Evolutionary conservation across 305 asterid species (phyloP), one percentile per base, ranked within the genome.

Genomic region (Rubia tinctorum): DNA sequence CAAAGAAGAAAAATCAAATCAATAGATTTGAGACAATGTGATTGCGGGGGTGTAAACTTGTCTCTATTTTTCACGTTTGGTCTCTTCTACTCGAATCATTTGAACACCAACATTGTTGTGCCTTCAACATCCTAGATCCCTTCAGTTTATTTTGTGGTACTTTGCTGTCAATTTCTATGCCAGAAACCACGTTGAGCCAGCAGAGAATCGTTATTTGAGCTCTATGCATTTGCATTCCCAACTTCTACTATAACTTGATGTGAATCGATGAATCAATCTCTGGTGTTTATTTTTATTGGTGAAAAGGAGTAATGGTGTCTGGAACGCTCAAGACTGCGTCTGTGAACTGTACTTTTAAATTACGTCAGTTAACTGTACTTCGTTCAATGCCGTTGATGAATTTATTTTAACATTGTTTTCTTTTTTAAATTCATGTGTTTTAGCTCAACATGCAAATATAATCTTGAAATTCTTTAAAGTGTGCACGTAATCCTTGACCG

Each of bases 41-140:
- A 1, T 10, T 2, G 42, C 44, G 47, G 27, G 27, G 65, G 47
- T 68, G 74, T 43, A 22, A 47, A 62, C 64, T 64, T 65, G 20
- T 65, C 20, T 8, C 49, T 17, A n/a, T 30, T 30, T 14, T 17
- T 20, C 3, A 1, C 17, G 45, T 20, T 65, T 65, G 42, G n/a
- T 67, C 14, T n/a, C 30, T 22, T 42, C 10, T 62, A 45, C 18
- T 51, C 49, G 37, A 13, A 68, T 22, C 40, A 67, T 27, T 68
- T 61, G 39, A 8, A 69, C 23, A 75, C 55, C 56, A 66, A 43
- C 65, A 20, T 58, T 74, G 68, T 22, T 58, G 47, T 25, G 37
- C 39, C 58, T 34, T 37, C 43, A 73, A 14, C 43, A 4, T 65
- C 6, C 25, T 27, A 53, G 3, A 9, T 66, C 45, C 47, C 42